Evolutionary conservation across 116 monocot species (phyloP), one percentile per base, ranked within the genome.

Genomic region (Dioscorea cayenensis): DNA sequence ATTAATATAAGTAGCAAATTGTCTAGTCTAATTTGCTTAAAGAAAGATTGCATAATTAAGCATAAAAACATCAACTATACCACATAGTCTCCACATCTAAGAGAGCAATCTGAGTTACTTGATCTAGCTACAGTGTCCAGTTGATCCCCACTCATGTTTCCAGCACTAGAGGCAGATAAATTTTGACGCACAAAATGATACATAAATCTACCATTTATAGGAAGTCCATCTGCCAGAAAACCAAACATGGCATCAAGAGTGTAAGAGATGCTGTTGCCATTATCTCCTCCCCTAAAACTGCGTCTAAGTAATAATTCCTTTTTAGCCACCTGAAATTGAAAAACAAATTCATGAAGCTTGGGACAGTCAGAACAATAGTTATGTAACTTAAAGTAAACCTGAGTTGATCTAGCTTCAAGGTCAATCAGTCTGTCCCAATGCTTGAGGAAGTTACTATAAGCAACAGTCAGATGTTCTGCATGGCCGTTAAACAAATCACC

Each of bases 401-500:
- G 81, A 67, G 90, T 83, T 64, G 74, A 70, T 84, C 82, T 90
- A 72, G 97, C 88, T 75, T 97, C 97, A 65, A 97, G 79, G 66
- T 97, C 97, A 73, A 97, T 85, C 52, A 97, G 74, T 32, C 74
- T 74, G 65, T 90, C 90, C 97, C 97, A 97, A 70, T 90, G 90
- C 60, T 77, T 88, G 28, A 97, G 82, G 64, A 93, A 97, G n/a
- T 77, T 64, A 65, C 12, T 63, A 59, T 97, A 88, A 64, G 76
- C 36, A 51, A 23, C 9, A 49, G 83, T 88, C 78, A 97, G 72
- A 77, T 93, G 90, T 67, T 80, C 76, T 52, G 78, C 88, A 75
- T 73, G 67, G 36, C 66, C 80, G 67, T 84, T 76, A 85, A 86
- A 97, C 69, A 88, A n/a, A 66, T 83, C 80, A 74, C 82, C 93